Base-by-base conservation (phyloP, 192 early-diverging fungal genomes). In the Kickxella alabastrina region DNA sequence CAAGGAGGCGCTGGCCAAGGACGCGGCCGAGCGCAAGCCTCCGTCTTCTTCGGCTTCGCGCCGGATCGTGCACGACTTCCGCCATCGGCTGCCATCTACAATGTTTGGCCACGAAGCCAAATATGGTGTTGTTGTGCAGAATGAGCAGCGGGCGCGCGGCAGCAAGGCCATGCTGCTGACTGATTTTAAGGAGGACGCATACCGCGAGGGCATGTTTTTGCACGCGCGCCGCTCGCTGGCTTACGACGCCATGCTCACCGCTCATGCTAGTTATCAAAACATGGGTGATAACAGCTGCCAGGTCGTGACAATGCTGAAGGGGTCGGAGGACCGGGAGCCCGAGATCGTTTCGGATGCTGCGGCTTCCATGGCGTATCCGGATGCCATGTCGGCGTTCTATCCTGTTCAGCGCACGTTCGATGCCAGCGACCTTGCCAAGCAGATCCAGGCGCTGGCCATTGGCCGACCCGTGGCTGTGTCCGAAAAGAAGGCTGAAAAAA, bases 171-270 rank as follows among this genome's bases (percentile, higher is more conserved):
- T 34, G 32, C 7, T 34, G 6, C 7, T 9, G 25, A 26, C 6
- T 6, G 23, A 19, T 23, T 43, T 21, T 3, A 9, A 12, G 42
- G 3, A 23, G 42, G 68, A 72, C 31, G 10, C 0, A 10, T 43
- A 44, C 36, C 18, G 23, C 9, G 48, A 47, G 0, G 44, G 28
- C 28, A 3, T 43, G n/a, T 12, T 22, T 9, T n/a, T 7, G 23
- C 29, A 21, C 1, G 22, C 1, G 1, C 57, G 49, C 17, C 31
- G 25, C 14, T n/a, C 21, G 1, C 7, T 29, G 1, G 19, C 31
- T 14, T 29, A 47, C 42, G 17, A 31, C 9, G 31, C 23, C 17
- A 62, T 73, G 63, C 36, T 66, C 26, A 73, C 70, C 10, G 55
- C 51, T 10, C 70, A 58, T 36, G 10, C 28, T 1, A 50, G 46